Percentiles rank a stretch among this genome's conserved stretches.
phyloP scores from a whole-genome alignment of 441 rosid genomes.

The Corymbia calophylla region DNA sequence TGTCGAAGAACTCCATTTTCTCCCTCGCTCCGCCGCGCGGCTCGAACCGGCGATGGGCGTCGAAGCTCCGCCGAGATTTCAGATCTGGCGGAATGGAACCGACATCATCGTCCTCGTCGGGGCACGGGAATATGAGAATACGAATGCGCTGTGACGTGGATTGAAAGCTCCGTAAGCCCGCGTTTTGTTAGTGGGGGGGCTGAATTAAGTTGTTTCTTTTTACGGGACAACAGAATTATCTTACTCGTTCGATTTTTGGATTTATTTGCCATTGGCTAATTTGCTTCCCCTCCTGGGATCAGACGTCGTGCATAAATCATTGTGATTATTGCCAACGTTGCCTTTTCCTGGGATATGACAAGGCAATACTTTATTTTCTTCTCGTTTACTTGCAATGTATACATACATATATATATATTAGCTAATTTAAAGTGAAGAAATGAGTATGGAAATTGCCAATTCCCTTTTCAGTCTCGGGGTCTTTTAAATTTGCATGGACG shows the following conservation, averaged over 20 bases:
- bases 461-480: not conserved
- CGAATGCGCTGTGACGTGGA: not conserved
- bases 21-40: not conserved
- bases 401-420: too few species aligned
- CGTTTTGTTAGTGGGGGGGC: not conserved
- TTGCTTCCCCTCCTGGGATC: not conserved
- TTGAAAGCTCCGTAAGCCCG: not conserved
- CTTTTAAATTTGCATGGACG: not conserved
- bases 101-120: not conserved
- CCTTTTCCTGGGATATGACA: not conserved
- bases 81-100: not conserved
- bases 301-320: not conserved
- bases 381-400: not conserved
- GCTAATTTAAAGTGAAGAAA: not conserved
- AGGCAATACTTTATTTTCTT: not conserved
- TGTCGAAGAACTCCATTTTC: conserved; percentile 59
- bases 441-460: not conserved
- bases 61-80: not conserved
- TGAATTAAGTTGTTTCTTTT: not conserved
- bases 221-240: not conserved
- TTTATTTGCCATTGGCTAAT: not conserved
- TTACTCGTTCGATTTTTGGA: not conserved
- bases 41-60: not conserved
- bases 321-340: not conserved
- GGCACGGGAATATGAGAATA: not conserved